A percentile compares a stretch with the other conserved stretches of the same genome.
These are phyloP conservation scores for Coniella lustricola DNA, from an alignment of 2,329 filamentous ascomycete genomes.

Conservation along the genomic window DNA sequence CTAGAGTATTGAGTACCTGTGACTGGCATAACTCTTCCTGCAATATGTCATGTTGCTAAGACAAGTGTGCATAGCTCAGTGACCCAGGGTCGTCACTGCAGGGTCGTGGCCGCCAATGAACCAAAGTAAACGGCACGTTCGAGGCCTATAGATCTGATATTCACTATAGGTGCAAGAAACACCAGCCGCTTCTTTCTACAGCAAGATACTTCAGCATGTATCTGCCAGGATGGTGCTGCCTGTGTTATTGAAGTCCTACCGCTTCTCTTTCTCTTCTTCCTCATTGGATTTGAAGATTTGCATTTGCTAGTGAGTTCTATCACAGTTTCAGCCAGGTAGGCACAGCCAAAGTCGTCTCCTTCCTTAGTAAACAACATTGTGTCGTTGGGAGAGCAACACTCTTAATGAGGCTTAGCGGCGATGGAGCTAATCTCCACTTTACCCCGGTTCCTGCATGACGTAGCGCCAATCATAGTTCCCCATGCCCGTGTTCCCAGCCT, in stretches of 20 bases:
- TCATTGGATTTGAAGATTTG: not conserved
- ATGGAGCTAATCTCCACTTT: conserved; percentile 1
- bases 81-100: not conserved
- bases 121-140: not conserved
- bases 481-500: conserved; percentile 2
- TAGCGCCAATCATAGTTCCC: conserved; percentile 6
- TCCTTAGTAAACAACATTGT: conserved; percentile 9
- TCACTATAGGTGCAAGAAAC: too few relatives aligned
- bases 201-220: too few relatives aligned
- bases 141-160: too few relatives aligned
- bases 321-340: not conserved
- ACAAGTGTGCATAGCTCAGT: too few relatives aligned
- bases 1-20: too few relatives aligned
- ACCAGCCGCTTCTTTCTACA: too few relatives aligned
- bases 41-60: too few relatives aligned
- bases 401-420: not conserved
- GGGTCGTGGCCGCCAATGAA: not conserved
- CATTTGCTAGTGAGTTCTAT: not conserved
- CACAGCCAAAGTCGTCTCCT: not conserved
- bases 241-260: too few relatives aligned
- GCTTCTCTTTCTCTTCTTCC: too few relatives aligned
- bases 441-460: conserved; percentile 16
- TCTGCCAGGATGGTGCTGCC: too few relatives aligned
- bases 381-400: conserved; percentile 14
- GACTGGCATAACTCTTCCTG: too few relatives aligned